Base-by-base conservation (phyloP, 805 yeast species). In the Metschnikowia baotianmanensis region DNA sequence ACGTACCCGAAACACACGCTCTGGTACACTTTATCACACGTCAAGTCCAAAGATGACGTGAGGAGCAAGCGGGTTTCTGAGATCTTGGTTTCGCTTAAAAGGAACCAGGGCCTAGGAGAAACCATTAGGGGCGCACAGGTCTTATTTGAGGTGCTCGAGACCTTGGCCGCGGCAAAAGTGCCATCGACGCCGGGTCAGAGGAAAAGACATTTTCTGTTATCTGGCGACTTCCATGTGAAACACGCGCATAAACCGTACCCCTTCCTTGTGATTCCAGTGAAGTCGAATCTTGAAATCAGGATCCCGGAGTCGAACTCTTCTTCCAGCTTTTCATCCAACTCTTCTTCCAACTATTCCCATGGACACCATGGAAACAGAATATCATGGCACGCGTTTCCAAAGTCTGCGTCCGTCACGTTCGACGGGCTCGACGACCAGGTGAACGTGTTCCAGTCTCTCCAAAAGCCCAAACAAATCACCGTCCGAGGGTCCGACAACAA, bases 21-120 rank as follows among this genome's bases (percentile, higher is more conserved):
- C n/a, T 93, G 97, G 95, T 78, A 83, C 9, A 78, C 86, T 1
- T 67, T 85, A 28, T 82, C 91, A 0, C 82, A 86, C 48, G 65
- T 73, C 4, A 80, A 82, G 40, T 86, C 96, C 0, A 62, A 62
- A 31, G 73, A 69, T 38, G 35, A 39, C 2, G 34, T 46, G 4
- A 53, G 74, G 43, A 52, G 50, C 27, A 54, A 55, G 5, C 46
- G 72, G 36, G 62, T 67, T 4, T 34, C 47, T 3, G 37, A 37
- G 9, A 56, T 67, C 13, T 47, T 67, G 27, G 44, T 47, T 19
- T 40, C 38, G 8, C 43, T 51, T 16, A 53, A 51, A 28, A 42
- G 38, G 4, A 51, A 50, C 20, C 37, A 45, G 6, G 23, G 20
- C 2, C 51, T 51, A 17, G 53, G 55, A 6, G 23, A 42, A 6